Evolutionary conservation across 140 eudicot genomes (phyloP), one percentile per base, ranked within the genome.

Genomic region (Stevia rebaudiana): DNA sequence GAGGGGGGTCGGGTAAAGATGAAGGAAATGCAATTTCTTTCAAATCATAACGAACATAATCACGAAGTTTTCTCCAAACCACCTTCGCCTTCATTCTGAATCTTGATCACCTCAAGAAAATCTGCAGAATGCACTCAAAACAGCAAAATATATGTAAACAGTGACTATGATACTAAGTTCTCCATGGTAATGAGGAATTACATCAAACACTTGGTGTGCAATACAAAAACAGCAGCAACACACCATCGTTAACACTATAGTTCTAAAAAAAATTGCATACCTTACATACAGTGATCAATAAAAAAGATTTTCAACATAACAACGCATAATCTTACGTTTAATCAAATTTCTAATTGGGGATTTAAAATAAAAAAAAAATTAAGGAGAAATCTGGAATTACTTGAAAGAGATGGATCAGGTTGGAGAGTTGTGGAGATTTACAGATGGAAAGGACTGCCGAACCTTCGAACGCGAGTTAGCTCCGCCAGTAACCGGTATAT

Each of bases 21-120:
- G 95, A 90, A 5, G 97, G 95, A 51, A 84, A 90, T 57, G 90
- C 95, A 44, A 86, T 90, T 61, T 90, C 97, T 78, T 82, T 90
- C 69, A 86, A 74, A 76, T 90, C 94, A 60, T 86, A 80, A 8
- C 88, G 84, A 48, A 86, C 90, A 55, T 90, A 86, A 74, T 86
- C 76, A 49, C 55, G 72, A 9, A 84, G 23, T 64, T 86, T 86
- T 65, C 86, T 78, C 77, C 79, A 82, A 10, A 82, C 86, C 6
- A 82, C 76, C 58, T 40, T 84, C 69, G 60, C 49, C 94, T 84
- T 90, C 94, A 84, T 84, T 42, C 36, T 65, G 58, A 63, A 42
- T 37, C 70, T 77, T 39, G 30, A 53, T 54, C n/a, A 25, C 37
- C 56, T 41, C 63, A 10, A 55, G 12, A 21, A 64, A 61, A 71